Conservation (phyloP, 2,329 filamentous ascomycete species). For the Tolypocladium cylindrosporum region DNA sequence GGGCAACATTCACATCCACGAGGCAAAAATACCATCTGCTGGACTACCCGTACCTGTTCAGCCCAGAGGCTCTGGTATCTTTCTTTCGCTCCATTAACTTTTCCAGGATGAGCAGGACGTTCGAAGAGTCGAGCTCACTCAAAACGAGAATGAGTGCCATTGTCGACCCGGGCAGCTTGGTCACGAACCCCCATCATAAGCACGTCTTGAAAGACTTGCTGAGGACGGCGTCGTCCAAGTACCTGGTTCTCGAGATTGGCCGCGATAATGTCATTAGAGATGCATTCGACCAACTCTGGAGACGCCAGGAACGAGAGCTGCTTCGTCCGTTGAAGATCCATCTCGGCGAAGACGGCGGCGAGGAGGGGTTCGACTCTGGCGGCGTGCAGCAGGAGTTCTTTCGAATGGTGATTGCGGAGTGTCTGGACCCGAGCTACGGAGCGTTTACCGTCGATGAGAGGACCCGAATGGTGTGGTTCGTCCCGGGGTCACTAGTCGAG, state of each 20-base stretch:
- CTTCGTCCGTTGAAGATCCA: conserved; percentile 80
- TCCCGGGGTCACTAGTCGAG: conserved; percentile 70
- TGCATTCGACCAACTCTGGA: conserved; percentile 82
- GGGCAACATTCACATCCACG: conserved; percentile 51
- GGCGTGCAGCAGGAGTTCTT: conserved; percentile 98
- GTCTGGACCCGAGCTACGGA: conserved; percentile 67
- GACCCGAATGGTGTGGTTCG: conserved; percentile 81
- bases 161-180: conserved; percentile 42
- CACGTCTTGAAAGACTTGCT: conserved; percentile 53
- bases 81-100: conserved; percentile 89
- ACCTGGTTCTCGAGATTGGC: conserved; percentile 59
- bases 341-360: conserved; percentile 70
- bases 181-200: conserved; percentile 48
- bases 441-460: conserved; percentile 70
- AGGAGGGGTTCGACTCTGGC: conserved; percentile 86
- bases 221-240: conserved; percentile 58
- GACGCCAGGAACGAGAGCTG: conserved; percentile 71
- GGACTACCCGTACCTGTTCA: conserved; percentile 74
- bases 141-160: conserved; percentile 47
- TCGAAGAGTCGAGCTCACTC: conserved; percentile 56
- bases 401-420: conserved; percentile 69
- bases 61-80: conserved; percentile 58
- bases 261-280: conserved; percentile 59
- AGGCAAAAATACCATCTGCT: conserved; percentile 63
- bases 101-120: conserved; percentile 71